Base-by-base conservation (phyloP, 1,139 yeast species). In the Ogataea hybrid region DNA sequence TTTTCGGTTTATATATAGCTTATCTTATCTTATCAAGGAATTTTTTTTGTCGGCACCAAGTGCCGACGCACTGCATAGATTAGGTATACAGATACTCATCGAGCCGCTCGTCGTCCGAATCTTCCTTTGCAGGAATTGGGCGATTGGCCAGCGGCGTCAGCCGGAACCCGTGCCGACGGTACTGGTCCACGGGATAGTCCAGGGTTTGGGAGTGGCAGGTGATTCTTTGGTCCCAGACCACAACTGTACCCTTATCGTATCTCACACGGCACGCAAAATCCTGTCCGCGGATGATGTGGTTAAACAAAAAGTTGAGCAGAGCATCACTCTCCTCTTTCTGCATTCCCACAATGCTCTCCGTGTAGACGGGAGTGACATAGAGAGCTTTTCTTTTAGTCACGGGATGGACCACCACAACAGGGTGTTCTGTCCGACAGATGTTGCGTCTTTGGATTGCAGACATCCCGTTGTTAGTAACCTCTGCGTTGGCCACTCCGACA, bases 101-200 rank as follows among this genome's bases (percentile, higher is more conserved):
- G n/a, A 56, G 57, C 17, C 53, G 45, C 61, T 62, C 60, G 25
- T 44, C 48, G 6, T 58, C 48, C 22, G 46, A 56, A 27, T 59
- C 63, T 35, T 58, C 56, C 42, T 56, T 50, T 15, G 50, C 50
- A 2, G 49, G 56, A 21, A 60, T 54, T 3, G 64, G 64, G 49
- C 60, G 57, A 57, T 71, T 86, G 17, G 81, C 89, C 53, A 75
- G 75, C 7, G 84, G 77, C 7, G 89, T 81, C 44, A 82, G 73
- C 59, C 90, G 71, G 52, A 80, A 77, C 4, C 84, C 85, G 53
- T 81, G 87, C 62, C 90, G 73, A 29, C 75, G 64, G 37, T 41
- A 31, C 22, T 37, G 25, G 12, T 47, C 45, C 8, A 44, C 20
- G 5, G 43, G 43, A 32, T 41, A 47, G 32, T 47, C 50, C 25